phyloP scores from a whole-genome alignment of 768 basidiomycete genomes.

The Mycena polygramma region DNA sequence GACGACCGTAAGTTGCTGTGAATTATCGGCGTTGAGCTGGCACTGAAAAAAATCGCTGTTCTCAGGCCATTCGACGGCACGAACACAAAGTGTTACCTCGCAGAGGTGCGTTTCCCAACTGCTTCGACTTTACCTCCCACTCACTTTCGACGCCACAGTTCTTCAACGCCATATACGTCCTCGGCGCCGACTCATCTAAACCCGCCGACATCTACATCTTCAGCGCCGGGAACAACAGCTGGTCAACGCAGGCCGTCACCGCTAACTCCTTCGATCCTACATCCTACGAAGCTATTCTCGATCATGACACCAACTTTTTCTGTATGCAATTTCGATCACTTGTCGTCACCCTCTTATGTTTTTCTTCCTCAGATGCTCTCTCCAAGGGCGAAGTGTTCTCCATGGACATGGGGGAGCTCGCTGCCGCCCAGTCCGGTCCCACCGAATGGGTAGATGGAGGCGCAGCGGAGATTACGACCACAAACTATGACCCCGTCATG shows the following conservation, averaged over 20 bases:
- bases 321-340: constrained; percentile 57
- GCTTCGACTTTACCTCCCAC: constrained; percentile 10
- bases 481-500: constrained; percentile 77
- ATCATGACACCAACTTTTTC: constrained; percentile 95
- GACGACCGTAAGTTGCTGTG: constrained; percentile 75
- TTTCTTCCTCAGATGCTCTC: constrained; percentile 67
- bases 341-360: constrained; percentile 17
- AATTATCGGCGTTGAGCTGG: constrained; percentile 15
- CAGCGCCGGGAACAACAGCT: constrained; percentile 76
- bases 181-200: constrained; percentile 81
- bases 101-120: constrained; percentile 59
- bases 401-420: constrained; percentile 78
- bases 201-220: constrained; percentile 84
- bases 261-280: constrained; percentile 70
- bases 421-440: constrained; percentile 67
- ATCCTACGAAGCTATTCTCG: constrained; percentile 80
- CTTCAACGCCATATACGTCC: constrained; percentile 87
- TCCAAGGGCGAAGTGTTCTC: constrained; percentile 74
- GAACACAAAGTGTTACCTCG: constrained; percentile 79
- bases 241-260: constrained; percentile 80
- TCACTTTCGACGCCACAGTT: constrained; percentile 60
- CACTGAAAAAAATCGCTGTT: constrained; percentile 8
- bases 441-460: constrained; percentile 76
- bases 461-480: constrained; percentile 65
- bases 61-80: constrained; percentile 71